Evolutionary conservation across 1,284 basidiomycete genomes (phyloP).

Genomic region (Papiliotrema nemorosa): DNA sequence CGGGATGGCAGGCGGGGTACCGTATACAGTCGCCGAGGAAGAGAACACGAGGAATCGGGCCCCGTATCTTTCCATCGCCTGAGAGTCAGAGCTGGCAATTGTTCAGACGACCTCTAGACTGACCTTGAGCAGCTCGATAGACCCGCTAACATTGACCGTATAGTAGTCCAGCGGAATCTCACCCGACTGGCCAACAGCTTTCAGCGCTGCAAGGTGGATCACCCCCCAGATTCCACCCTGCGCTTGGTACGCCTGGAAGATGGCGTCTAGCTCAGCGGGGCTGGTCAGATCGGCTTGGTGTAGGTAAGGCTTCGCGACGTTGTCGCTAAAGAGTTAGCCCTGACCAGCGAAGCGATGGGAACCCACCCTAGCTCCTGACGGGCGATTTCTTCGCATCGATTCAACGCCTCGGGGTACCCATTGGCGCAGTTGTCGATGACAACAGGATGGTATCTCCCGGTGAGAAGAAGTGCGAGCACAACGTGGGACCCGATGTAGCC

Average conservation of each 20-base stretch:
- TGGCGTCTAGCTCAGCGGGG: slow-evolving; percentile 63
- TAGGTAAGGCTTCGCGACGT: slow-evolving; percentile 16
- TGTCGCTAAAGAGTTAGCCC: background rate
- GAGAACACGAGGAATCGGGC: slow-evolving; percentile 90
- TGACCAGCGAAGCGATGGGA: no score
- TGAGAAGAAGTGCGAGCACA: slow-evolving; percentile 77
- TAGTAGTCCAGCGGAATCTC: slow-evolving; percentile 93
- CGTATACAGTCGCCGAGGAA: slow-evolving; percentile 98
- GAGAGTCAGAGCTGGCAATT: slow-evolving; percentile 22
- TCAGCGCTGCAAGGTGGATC: slow-evolving; percentile 94
- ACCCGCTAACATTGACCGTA: slow-evolving; percentile 82
- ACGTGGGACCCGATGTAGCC: slow-evolving; percentile 77
- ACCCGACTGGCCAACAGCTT: slow-evolving; percentile 96
- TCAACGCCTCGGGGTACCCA: slow-evolving; percentile 70
- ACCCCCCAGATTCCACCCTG: slow-evolving; percentile 95
- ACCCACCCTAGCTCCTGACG: slow-evolving; percentile 54
- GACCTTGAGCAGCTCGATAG: slow-evolving; percentile 66
- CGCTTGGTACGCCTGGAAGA: slow-evolving; percentile 69
- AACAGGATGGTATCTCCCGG: slow-evolving; percentile 82
- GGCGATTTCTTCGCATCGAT: slow-evolving; percentile 73
- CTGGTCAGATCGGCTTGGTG: slow-evolving; percentile 70
- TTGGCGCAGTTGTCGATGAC: slow-evolving; percentile 94
- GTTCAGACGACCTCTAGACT: slow-evolving; percentile 13
- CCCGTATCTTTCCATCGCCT: slow-evolving; percentile 79
- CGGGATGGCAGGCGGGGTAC: slow-evolving; percentile 84